phyloP scores from a whole-genome alignment of 306 rosid species.

The Cucurbita maxima region DNA sequence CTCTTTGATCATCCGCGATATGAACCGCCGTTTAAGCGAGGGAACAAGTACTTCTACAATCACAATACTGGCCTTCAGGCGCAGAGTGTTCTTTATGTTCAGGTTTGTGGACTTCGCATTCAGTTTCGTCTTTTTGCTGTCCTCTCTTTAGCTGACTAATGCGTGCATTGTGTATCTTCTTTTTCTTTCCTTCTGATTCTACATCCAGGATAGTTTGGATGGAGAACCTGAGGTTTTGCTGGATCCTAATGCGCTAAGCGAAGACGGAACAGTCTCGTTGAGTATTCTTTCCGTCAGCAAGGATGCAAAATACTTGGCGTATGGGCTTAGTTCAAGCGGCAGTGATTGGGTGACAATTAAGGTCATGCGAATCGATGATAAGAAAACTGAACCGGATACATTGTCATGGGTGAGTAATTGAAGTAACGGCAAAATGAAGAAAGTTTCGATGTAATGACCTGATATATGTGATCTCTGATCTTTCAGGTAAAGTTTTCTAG shows the following conservation, averaged over 20 bases:
- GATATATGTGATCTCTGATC: background rate
- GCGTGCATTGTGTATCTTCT: background rate
- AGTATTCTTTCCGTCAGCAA: conserved; percentile 33
- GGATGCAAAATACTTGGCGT: conserved; percentile 66
- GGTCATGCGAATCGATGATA: conserved; percentile 47
- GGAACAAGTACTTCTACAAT: conserved; percentile 48
- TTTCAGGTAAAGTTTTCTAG: conserved; percentile 80
- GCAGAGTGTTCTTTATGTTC: conserved; percentile 57
- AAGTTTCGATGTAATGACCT: background rate
- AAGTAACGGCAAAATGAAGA: background rate
- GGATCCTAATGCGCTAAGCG: conserved; percentile 66
- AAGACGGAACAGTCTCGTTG: conserved; percentile 72
- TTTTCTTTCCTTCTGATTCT: background rate
- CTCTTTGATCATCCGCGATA: conserved; percentile 88
- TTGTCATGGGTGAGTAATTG: conserved; percentile 65
- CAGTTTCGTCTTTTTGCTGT: background rate
- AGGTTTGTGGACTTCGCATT: conserved; percentile 32
- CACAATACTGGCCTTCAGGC: conserved; percentile 90
- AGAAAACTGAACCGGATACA: conserved; percentile 30
- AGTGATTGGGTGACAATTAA: conserved; percentile 84
- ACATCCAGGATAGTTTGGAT: conserved; percentile 44
- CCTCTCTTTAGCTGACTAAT: background rate
- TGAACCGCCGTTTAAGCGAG: conserved; percentile 42
- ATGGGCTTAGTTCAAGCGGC: conserved; percentile 77
- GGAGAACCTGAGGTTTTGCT: conserved; percentile 55